phyloP scores from a whole-genome alignment of 257 asterid genomes.

The Salvia hispanica region DNA sequence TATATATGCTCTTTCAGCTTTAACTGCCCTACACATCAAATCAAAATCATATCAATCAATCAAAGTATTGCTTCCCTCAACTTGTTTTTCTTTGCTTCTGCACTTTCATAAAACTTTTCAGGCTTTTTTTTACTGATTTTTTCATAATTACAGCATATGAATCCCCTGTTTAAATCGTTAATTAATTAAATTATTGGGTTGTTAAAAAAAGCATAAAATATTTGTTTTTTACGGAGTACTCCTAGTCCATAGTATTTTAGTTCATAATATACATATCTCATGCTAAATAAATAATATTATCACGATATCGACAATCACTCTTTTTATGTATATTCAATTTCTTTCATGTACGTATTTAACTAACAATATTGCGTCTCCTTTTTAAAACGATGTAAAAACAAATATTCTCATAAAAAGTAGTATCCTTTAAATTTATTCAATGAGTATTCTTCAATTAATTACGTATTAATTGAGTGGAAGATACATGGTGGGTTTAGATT shows the following conservation, averaged over 20 bases:
- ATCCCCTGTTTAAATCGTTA: neutral
- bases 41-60: constrained; percentile 65
- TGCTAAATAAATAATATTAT: too few species aligned
- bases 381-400: neutral
- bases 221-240: too few species aligned
- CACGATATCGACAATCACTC: neutral
- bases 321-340: neutral
- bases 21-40: constrained; percentile 61
- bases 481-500: neutral
- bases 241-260: too few species aligned
- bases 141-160: constrained; percentile 7
- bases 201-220: too few species aligned
- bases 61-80: constrained; percentile 45
- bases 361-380: neutral
- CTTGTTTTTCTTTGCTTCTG: constrained; percentile 46
- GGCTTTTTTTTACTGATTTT: constrained; percentile 13
- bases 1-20: constrained; percentile 39
- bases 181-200: neutral
- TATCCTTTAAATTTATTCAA: too few species aligned
- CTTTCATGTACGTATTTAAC: neutral
- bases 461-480: neutral
- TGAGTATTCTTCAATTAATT: neutral
- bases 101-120: constrained; percentile 39
- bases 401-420: neutral
- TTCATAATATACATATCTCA: too few species aligned